Base-by-base conservation (phyloP, 306 rosid species). In the Phaseolus lunatus region DNA sequence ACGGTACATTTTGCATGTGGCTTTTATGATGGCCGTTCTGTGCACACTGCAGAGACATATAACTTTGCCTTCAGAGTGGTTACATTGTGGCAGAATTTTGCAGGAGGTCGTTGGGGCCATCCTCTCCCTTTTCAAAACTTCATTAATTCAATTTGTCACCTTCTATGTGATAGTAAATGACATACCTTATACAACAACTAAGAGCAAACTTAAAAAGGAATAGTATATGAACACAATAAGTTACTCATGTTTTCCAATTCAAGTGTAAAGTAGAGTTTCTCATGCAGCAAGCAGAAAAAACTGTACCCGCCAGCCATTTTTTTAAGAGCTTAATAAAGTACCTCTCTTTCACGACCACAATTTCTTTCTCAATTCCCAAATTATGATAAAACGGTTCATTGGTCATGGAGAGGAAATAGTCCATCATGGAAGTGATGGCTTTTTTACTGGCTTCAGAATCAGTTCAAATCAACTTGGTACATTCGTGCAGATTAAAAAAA, bases 61-160 rank as follows among this genome's bases (percentile, higher is more conserved):
- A 53, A 20, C 67, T 41, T 44, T 62, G 73, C 41, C 74, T 81
- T 52, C 67, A 48, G 50, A 23, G 13, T 64, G 29, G 59, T 49
- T 19, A 57, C 23, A 33, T 54, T 24, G 74, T 52, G 54, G 65
- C 86, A 56, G 24, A 72, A 22, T 77, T 65, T 18, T 62, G 49
- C 66, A 45, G 71, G 71, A 47, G 71, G 59, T 31, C 13, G 22
- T 79, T 82, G 72, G 86, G 84, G 43, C 77, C 84, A 59, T 26
- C 15, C 54, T 16, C 39, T 27, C 16, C 45, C 47, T 27, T 49
- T 49, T 12, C 58, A 48, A 52, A 45, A 45, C 15, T 24, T 33
- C 4, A 66, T 80, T 66, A 24, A 73, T 26, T 58, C 33, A 70
- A 70, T 26, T 70, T 26, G 44, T 26, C 61, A 29, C 23, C 44